These are phyloP conservation scores for Saccharomyces hybrid DNA, from an alignment of 1,139 yeast species.

Conservation along the genomic window DNA sequence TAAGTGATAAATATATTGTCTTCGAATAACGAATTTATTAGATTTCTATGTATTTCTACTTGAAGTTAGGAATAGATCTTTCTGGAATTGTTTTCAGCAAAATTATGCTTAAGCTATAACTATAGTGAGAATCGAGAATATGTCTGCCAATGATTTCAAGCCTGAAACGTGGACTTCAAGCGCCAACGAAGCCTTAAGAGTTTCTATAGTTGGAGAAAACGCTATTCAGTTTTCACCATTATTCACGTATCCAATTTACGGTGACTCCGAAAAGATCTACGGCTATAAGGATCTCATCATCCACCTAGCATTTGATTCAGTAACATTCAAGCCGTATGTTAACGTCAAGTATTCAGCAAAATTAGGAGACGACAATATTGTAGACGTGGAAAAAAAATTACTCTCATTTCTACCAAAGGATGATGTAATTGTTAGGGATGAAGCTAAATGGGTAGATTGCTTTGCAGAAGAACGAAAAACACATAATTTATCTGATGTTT, in stretches of 20 bases:
- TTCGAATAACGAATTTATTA: not conserved
- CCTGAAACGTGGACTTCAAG: conserved; percentile 64
- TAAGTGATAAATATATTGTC: not conserved
- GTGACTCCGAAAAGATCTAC: conserved; percentile 81
- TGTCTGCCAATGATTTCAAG: conserved; percentile 25
- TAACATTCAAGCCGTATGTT: conserved; percentile 47
- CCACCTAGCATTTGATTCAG: conserved; percentile 47
- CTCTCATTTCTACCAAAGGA: conserved; percentile 51
- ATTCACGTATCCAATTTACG: conserved; percentile 89
- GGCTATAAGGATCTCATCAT: conserved; percentile 69
- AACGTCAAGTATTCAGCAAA: conserved; percentile 51
- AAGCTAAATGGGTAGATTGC: conserved; percentile 54
- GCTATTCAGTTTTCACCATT: conserved; percentile 59
- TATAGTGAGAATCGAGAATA: not conserved
- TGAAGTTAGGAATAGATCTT: too few relatives aligned
- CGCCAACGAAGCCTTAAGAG: conserved; percentile 54
- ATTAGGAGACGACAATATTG: conserved; percentile 39
- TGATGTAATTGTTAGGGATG: conserved; percentile 54
- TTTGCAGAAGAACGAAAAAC: conserved; percentile 42
- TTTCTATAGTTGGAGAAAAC: conserved; percentile 48
- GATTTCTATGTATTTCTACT: not conserved
- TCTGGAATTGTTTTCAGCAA: not conserved
- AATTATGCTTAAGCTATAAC: not conserved
- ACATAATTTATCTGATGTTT: conserved; percentile 16
- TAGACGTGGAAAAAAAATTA: conserved; percentile 45